Conservation (phyloP, 345 rosid genomes). For the Angophora floribunda region DNA sequence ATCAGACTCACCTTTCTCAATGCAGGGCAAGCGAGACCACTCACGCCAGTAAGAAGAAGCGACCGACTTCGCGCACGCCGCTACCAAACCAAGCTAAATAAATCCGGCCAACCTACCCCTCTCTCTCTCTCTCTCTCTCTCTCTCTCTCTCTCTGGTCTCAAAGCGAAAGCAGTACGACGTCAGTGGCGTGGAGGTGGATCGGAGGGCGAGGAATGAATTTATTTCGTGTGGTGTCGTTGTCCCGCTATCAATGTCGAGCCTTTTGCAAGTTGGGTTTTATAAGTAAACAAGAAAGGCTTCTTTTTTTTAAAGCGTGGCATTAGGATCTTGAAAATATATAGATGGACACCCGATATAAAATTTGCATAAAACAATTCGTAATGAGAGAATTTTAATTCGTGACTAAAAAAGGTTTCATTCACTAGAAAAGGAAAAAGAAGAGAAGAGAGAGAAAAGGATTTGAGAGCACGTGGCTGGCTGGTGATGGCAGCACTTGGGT, state of each 20-base stretch:
- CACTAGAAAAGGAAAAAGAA: background rate
- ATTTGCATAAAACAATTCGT: background rate
- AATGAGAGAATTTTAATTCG: background rate
- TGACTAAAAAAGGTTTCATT: background rate
- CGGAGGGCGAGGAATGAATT: background rate
- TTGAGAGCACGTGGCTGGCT: background rate
- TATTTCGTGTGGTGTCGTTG: background rate
- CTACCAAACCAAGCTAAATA: background rate
- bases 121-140: background rate
- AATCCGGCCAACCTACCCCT: background rate
- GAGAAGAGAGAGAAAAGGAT: background rate
- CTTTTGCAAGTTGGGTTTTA: background rate
- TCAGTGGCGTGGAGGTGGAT: background rate
- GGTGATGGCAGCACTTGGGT: background rate
- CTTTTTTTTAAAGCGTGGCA: background rate
- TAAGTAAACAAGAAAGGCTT: background rate
- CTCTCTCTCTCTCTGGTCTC: background rate
- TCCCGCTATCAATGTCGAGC: background rate
- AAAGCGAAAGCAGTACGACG: background rate
- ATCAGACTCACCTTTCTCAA: background rate
- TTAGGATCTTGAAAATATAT: background rate
- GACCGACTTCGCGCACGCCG: background rate
- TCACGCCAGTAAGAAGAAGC: background rate
- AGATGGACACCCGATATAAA: background rate
- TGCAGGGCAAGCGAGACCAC: background rate